These are phyloP conservation scores for Tuber indicum DNA, from an alignment of 495 filamentous ascomycete genomes.

Conservation along the genomic window DNA sequence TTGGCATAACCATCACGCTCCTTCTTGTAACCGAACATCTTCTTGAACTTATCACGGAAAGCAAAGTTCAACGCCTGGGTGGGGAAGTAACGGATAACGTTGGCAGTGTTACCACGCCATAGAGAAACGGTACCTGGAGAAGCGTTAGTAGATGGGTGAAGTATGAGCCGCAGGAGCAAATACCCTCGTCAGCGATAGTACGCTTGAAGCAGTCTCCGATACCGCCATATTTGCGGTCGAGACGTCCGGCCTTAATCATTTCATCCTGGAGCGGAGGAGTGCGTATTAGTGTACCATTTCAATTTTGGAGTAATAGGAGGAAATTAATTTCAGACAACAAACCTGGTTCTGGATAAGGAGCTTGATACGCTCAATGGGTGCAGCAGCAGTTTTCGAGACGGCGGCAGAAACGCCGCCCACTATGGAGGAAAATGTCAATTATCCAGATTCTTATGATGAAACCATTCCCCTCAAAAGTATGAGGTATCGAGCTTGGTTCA, in stretches of 20 bases:
- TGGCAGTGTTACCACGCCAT: constrained; percentile 99
- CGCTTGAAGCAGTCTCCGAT: constrained; percentile 91
- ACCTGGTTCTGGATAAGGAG: constrained; percentile 99
- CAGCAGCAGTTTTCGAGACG: constrained; percentile 99
- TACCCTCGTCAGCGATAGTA: constrained; percentile 74
- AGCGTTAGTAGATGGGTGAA: constrained; percentile 14
- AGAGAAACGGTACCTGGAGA: constrained; percentile 61
- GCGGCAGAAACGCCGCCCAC: constrained; percentile 99
- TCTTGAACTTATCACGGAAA: constrained; percentile 99
- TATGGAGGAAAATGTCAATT: constrained; percentile 20
- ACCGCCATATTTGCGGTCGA: constrained; percentile 92
- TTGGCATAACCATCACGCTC: constrained; percentile 94
- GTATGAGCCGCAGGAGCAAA: constrained; percentile 23
- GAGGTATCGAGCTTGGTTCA: not conserved
- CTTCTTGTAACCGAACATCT: constrained; percentile 99
- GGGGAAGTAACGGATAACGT: constrained; percentile 99
- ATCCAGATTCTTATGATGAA: constrained; percentile 18
- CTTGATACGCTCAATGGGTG: constrained; percentile 99
- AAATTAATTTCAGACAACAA: constrained; percentile 44
- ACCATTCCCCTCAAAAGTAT: constrained; percentile 12
- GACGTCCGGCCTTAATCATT: constrained; percentile 98
- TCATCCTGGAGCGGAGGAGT: constrained; percentile 66
- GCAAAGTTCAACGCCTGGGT: constrained; percentile 99
- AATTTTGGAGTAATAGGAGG: not conserved
- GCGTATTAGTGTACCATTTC: constrained; percentile 18